Evolutionary conservation across 1,284 basidiomycete species (phyloP).

Genomic region (Peniophora sp.): DNA sequence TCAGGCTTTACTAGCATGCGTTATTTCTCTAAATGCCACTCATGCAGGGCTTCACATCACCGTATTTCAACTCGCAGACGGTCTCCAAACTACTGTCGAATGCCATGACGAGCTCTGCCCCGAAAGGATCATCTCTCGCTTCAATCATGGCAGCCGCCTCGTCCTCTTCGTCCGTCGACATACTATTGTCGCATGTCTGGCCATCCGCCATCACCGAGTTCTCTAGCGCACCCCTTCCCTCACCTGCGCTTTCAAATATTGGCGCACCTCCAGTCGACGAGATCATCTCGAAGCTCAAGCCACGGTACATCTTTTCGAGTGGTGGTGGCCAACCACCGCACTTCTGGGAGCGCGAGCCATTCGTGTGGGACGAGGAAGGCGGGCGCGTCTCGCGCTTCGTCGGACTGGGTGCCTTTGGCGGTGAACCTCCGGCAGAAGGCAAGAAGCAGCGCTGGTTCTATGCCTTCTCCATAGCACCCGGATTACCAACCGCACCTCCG

Average conservation of each 20-base stretch:
- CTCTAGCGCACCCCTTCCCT: conserved; percentile 45
- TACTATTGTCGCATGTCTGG: conserved; percentile 78
- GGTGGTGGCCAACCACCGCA: conserved; percentile 46
- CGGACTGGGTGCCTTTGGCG: conserved; percentile 82
- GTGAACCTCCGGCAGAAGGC: conserved; percentile 37
- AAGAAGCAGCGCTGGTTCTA: conserved; percentile 86
- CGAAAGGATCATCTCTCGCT: conserved; percentile 47
- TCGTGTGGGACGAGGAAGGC: conserved; percentile 68
- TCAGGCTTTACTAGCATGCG: neutral
- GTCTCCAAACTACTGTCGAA: conserved; percentile 68
- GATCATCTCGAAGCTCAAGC: conserved; percentile 55
- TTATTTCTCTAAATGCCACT: neutral
- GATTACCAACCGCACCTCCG: conserved; percentile 20
- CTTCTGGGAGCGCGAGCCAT: conserved; percentile 94
- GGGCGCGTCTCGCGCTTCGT: conserved; percentile 73
- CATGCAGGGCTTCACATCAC: conserved; percentile 60
- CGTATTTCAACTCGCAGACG: conserved; percentile 64
- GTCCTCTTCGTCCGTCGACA: conserved; percentile 66
- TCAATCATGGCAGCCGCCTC: conserved; percentile 54
- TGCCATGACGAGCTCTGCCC: conserved; percentile 42
- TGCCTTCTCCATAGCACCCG: conserved; percentile 57
- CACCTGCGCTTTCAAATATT: conserved; percentile 33
- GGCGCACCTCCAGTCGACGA: conserved; percentile 61
- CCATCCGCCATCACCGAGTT: conserved; percentile 64
- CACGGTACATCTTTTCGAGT: conserved; percentile 74